Base-by-base conservation (phyloP, 257 asterid genomes). In the Solanum acaule region DNA sequence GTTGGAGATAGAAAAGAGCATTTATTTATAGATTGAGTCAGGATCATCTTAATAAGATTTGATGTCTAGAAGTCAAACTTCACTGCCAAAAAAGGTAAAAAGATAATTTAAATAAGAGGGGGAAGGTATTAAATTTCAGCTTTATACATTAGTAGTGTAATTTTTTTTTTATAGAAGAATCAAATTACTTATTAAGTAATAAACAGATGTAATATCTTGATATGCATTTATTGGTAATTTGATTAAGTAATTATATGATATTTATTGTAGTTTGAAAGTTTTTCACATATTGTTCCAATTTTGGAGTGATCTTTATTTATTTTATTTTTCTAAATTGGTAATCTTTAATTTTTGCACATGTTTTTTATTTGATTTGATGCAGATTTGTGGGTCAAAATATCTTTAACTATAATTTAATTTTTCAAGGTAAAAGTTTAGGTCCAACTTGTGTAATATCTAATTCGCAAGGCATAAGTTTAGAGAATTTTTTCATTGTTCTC, bases 51-150 rank as follows among this genome's bases (percentile, higher is more conserved):
- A 10, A 22, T 8, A 61, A 61, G 29, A 73, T 34, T 67, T 27
- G 35, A 27, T 3, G 42, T 0, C 10, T 37, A 37, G 6, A 37
- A 35, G 18, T 67, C 4, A 25, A 67, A 52, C 6, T 4, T 67
- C 14, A 0, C 1, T 1, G 2, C 0, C 2, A 5, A 61, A 61
- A 61, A 22, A 22, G 13, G 11, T 8, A 20, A 8, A 49, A 49
- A 15, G 0, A 2, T 49, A 14, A 56, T 20, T 56, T 56, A 20
- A 20, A 56, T 59, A 37, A 16, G 27, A 22, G 44, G 73, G 34
- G 2, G 34, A 25, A 25, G 34, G 12, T 25, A 67, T 25, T 4
- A 67, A 25, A 67, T 25, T 67, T 25, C 25, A 25, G 73, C 25
- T 67, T 67, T 25, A 67, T 25, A 25, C 15, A 4, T 25, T 25